Evolutionary conservation across 2,329 filamentous ascomycete genomes (phyloP), one percentile per base, ranked within the genome.

Genomic region (Cladosporium velox): DNA sequence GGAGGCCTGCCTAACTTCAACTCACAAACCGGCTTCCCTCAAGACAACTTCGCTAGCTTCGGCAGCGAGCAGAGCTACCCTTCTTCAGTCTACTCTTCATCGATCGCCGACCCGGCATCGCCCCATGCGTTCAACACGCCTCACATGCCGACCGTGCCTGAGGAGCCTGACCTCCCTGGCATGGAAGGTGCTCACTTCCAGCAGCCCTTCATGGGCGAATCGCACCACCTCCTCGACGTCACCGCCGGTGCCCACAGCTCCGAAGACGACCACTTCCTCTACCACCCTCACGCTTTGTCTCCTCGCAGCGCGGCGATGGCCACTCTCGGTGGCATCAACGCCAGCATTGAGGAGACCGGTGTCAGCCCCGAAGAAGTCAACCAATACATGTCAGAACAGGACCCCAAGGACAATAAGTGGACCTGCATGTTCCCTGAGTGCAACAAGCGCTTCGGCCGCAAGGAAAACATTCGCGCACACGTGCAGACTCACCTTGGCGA

Each of bases 401-500:
- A 81, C 54, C 73, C 76, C 5, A 71, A 72, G 18, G 80, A 77
- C 62, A 77, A 79, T 69, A 79, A 82, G 44, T 84, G 81, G 78
- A 81, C 77, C 12, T 84, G 82, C 72, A 75, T 84, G 18, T 84
- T 78, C 72, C 82, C 92, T 10, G 89, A 88, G 32, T 99, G 95
- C 79, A 87, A 89, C 72, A 96, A 97, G 79, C 87, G 89, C 63
- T 98, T 99, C 76, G 94, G 93, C n/a, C 88, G 95, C 72, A 96
- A 97, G 78, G 95, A 99, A 79, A 98, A 99, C 80, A 97, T 98
- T 83, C 96, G 97, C 77, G 96, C 93, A 0, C 95, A 99, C 77
- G 92, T 99, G 15, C 95, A 99, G 80, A 99, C 95, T 3, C 95
- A 99, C 79, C 89, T 99, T 70, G 95, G 96, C 73, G 95, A 99